A percentile compares a stretch with the other conserved stretches of the same genome.
These are phyloP conservation scores for Coemansia sp. DNA, from an alignment of 192 early-diverging fungal genomes.

Conservation along the genomic window DNA sequence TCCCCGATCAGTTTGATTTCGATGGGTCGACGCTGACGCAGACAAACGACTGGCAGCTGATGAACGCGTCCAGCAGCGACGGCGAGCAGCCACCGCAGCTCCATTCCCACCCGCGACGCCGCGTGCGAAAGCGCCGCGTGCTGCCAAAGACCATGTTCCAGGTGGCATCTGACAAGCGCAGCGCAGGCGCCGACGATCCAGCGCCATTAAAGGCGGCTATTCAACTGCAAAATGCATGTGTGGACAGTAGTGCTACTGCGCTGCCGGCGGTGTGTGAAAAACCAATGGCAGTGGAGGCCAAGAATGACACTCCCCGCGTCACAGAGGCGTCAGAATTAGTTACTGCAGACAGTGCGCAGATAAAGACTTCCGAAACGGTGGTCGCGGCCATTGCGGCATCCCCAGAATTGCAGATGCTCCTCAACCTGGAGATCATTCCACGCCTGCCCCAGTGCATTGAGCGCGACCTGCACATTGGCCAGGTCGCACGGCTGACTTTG, in stretches of 20 bases:
- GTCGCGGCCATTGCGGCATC: slow-evolving; percentile 1
- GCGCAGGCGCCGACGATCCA: background rate
- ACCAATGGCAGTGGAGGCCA: background rate
- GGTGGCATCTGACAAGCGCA: slow-evolving; percentile 12
- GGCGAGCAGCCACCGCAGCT: slow-evolving; percentile 19
- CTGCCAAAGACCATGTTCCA: slow-evolving; percentile 43
- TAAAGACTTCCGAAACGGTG: slow-evolving; percentile 1
- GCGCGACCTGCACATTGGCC: slow-evolving; percentile 13
- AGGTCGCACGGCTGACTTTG: slow-evolving; percentile 31
- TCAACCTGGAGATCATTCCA: slow-evolving; percentile 19
- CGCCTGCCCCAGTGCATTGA: slow-evolving; percentile 37
- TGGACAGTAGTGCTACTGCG: background rate
- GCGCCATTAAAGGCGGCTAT: background rate
- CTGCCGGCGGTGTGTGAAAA: background rate
- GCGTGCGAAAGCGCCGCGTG: slow-evolving; percentile 52
- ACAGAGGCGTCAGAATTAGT: background rate
- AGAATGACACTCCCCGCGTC: background rate
- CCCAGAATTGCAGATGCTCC: slow-evolving; percentile 20
- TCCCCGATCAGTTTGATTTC: slow-evolving; percentile 21
- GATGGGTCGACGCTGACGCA: slow-evolving; percentile 52
- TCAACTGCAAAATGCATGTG: too few species aligned
- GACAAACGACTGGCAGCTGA: slow-evolving; percentile 50
- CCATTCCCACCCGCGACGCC: slow-evolving; percentile 27
- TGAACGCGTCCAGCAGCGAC: slow-evolving; percentile 47
- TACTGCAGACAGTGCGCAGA: slow-evolving; percentile 1